Base-by-base conservation (phyloP, 306 rosid genomes). In the Sophora flavescens region DNA sequence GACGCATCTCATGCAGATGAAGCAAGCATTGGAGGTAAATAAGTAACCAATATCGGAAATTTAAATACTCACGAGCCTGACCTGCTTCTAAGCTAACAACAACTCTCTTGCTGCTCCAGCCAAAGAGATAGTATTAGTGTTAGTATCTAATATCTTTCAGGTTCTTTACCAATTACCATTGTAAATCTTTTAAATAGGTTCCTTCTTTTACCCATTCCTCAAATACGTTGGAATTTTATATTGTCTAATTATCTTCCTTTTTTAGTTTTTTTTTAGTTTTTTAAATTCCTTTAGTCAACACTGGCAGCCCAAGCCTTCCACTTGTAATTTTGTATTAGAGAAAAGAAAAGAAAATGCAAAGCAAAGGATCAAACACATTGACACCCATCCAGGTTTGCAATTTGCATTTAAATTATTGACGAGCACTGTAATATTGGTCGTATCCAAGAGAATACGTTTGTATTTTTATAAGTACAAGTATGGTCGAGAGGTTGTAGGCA, bases 1-100 rank as follows among this genome's bases (percentile, higher is more conserved):
- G 74, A 88, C 99, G 2, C 97, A 96, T 81, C 78, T 83, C 61
- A 72, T 93, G 85, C 99, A 93, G 78, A 70, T 68, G 76, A 88
- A 88, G 86, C 90, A 88, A 88, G 84, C 81, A 30, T 70, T 83
- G 83, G 88, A 41, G 83, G 77, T 73, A 56, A 65, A 74, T 45
- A 68, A 84, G 76, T 76, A 63, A 77, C 86, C 84, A 81, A 71
- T 36, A 17, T 72, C 69, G 80, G 81, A 87, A 78, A 66, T 81
- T 74, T 52, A 83, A 84, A 74, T 69, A 36, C 56, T 60, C 33
- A 42, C 72, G 83, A 82, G 58, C 75, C 85, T 76, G 80, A 87
- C 85, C 82, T 78, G 88, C 84, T 78, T 62, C 86, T 60, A 56
- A 26, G 84, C 89, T 81, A 86, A 82, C 87, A 28, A 60, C 30